Base-by-base conservation (phyloP, 495 filamentous ascomycete genomes). In the Tuber calosporum region DNA sequence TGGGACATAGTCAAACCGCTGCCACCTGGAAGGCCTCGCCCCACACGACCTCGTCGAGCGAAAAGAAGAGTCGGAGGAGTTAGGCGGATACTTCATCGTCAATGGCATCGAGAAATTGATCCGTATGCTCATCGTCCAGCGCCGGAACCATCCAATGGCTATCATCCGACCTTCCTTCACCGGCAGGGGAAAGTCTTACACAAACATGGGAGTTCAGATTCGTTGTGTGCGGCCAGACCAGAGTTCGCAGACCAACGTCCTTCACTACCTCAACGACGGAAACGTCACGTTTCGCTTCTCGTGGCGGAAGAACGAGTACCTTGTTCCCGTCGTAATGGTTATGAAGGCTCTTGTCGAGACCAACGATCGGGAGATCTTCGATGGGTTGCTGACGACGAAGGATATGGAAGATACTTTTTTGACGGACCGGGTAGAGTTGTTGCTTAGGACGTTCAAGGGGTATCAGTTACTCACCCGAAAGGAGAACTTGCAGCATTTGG, bases 31-130 rank as follows among this genome's bases (percentile, higher is more conserved):
- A 83, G 90, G 90, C 34, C 88, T 93, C 73, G 88, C 92, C 1
- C 95, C 95, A 7, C 88, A 91, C 15, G 86, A 91, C 79, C 87
- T 99, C 22, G 92, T 97, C 34, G 84, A 89, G 67, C 87, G 88
- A 69, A 97, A 97, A 82, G 48, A 82, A 89, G 83, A 97, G 92
- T 82, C 96, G 91, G 45, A 87, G 93, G 77, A 99, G 96, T 83
- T 83, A 94, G 79, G 95, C 92, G 66, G 90, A 96, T 26, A 93
- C 95, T 69, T 96, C 81, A 88, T 99, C 77, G 89, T 99, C 77
- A 97, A 97, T 76, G 95, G 95, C 71, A 97, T 92, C 69, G 95
- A 99, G 82, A 98, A 97, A 85, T 85, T 99, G 66, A 93, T 99
- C 79, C 93, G 95, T 74, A 88, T 99, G 85, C 87, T 99, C 73